phyloP scores from a whole-genome alignment of 2,329 filamentous ascomycete species.

The Colletotrichum salicis region DNA sequence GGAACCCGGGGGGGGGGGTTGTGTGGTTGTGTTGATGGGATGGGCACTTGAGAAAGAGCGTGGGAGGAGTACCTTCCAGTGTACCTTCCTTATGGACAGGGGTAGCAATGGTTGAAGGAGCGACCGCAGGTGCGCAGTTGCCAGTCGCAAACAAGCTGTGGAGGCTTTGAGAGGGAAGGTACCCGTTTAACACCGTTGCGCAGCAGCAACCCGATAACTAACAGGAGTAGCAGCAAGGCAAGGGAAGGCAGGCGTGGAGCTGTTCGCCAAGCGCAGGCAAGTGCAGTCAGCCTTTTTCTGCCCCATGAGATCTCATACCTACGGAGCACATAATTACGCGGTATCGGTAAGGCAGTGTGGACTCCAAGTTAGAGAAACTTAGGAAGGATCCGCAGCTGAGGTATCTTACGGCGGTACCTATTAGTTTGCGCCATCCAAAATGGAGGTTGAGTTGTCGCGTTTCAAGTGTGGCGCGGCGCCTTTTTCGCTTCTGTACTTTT shows the following conservation, averaged over 20 bases:
- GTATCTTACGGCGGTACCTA: background rate
- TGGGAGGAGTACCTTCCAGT: background rate
- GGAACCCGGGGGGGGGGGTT: too few species aligned
- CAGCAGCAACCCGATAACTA: too few species aligned
- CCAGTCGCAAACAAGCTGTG: background rate
- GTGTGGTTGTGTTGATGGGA: background rate
- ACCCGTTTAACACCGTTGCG: constrained; percentile 8
- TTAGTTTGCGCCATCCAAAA: constrained; percentile 2
- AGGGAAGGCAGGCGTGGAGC: background rate
- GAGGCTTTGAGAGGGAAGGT: background rate
- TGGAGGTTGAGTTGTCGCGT: constrained; percentile 15
- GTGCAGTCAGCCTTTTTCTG: background rate
- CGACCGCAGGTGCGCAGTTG: background rate
- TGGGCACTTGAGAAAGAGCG: background rate
- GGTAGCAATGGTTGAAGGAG: constrained; percentile 22
- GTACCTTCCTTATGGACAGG: constrained; percentile 12
- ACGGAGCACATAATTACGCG: too few species aligned
- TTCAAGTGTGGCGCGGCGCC: constrained; percentile 28
- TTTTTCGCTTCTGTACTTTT: constrained; percentile 1
- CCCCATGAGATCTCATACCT: background rate
- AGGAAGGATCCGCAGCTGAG: background rate
- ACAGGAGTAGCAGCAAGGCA: too few species aligned
- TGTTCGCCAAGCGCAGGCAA: background rate
- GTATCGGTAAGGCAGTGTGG: background rate
- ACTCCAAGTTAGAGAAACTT: background rate